Evolutionary conservation across 2,329 filamentous ascomycete species (phyloP), one percentile per base, ranked within the genome.

Genomic region (Sarocladium oryzae): DNA sequence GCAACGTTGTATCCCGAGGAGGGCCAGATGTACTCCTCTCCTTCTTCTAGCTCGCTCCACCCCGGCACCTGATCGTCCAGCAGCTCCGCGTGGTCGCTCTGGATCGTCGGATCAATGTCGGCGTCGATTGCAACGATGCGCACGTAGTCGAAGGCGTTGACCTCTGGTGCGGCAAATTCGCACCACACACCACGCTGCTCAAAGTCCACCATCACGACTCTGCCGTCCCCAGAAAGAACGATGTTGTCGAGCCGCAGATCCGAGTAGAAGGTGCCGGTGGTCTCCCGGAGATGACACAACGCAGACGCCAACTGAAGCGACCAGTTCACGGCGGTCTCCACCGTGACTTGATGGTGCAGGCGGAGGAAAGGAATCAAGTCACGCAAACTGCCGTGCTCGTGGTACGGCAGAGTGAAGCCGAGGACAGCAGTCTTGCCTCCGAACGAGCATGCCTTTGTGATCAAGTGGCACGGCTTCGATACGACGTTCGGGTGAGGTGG

Each of bases 171-270:
- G 1, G 75, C 76, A 61, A 82, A 83, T 60, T 81, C 77, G 62
- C 75, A 80, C 79, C 79, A 83, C 2, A 82, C 78, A 7, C 80
- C 79, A 28, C 80, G 73, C 61, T 83, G 79, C 62, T 84, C 80
- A 58, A 84, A 81, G 55, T 84, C 80, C 4, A 83, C 71, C 71
- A 84, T 76, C 58, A 82, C 60, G 9, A 74, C 63, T 51, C 81
- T 70, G 18, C 65, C 66, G 1, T 65, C 57, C 20, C 67, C 66
- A 1, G 76, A 75, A 13, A 82, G 63, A 2, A 83, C 74, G 30
- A 83, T 68, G 56, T 83, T 82, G 61, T 83, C 79, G 4, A 82
- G 71, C 13, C 79, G 75, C 13, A 82, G 69, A 55, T 83, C 79
- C 2, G 79, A 76, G 55, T 82, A 82, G 58, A 77, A 82, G 21